Conservation (phyloP, 2,329 filamentous ascomycete species). For the Trichophyton benhamiae region DNA sequence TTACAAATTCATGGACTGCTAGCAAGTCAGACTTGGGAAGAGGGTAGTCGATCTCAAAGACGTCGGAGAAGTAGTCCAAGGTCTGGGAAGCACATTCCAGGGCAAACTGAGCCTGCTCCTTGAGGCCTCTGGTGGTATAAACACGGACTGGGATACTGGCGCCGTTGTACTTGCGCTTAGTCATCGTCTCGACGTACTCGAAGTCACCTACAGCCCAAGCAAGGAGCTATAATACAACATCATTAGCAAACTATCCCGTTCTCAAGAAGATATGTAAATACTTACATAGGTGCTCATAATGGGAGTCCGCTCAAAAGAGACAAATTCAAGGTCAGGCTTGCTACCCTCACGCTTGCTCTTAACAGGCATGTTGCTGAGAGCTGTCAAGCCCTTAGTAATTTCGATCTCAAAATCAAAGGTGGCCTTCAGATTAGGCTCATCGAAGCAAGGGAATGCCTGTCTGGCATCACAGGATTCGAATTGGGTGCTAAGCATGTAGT, state of each 20-base stretch:
- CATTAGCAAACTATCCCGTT: slow-evolving; percentile 31
- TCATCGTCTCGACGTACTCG: slow-evolving; percentile 87
- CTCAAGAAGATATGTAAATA: slow-evolving; percentile 6
- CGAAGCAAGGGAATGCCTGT: slow-evolving; percentile 92
- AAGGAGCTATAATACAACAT: slow-evolving; percentile 47
- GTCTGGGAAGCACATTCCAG: slow-evolving; percentile 84
- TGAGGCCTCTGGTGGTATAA: slow-evolving; percentile 88
- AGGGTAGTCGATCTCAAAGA: slow-evolving; percentile 86
- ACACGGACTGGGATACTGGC: slow-evolving; percentile 85
- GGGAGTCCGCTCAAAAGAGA: slow-evolving; percentile 72
- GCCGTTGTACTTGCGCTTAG: slow-evolving; percentile 78
- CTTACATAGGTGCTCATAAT: slow-evolving; percentile 73
- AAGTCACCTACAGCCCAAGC: slow-evolving; percentile 96
- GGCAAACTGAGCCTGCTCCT: slow-evolving; percentile 81
- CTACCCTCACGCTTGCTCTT: slow-evolving; percentile 58
- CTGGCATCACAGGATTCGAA: slow-evolving; percentile 95
- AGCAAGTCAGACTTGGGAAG: slow-evolving; percentile 84
- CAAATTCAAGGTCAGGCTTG: slow-evolving; percentile 50
- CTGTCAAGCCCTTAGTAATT: slow-evolving; percentile 74
- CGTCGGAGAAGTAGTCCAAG: slow-evolving; percentile 90
- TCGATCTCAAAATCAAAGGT: slow-evolving; percentile 92
- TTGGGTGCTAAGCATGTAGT: slow-evolving; percentile 82
- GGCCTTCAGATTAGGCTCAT: slow-evolving; percentile 93
- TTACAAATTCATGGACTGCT: slow-evolving; percentile 84
- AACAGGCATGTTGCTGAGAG: slow-evolving; percentile 90